These are phyloP conservation scores for Aureobasidium sp. DNA, from an alignment of 2,329 filamentous ascomycete species.

Conservation along the genomic window DNA sequence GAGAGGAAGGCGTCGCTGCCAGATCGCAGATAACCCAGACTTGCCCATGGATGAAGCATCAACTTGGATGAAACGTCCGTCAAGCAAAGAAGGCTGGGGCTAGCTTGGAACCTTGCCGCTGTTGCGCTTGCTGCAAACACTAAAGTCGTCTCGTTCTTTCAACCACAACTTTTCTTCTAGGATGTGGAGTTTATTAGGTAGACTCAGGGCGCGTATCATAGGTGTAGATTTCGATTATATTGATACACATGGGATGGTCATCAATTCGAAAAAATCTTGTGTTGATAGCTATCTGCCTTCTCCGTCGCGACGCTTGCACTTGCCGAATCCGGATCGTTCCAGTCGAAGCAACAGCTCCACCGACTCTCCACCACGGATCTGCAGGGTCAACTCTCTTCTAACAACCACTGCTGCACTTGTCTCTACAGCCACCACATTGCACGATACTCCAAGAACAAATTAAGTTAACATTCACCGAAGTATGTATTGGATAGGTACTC, in stretches of 20 bases:
- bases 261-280: background rate
- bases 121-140: background rate
- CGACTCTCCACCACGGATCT: background rate
- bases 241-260: background rate
- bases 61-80: background rate
- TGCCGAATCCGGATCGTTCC: background rate
- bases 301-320: background rate
- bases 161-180: background rate
- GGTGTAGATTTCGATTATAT: background rate
- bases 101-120: constrained; percentile 3
- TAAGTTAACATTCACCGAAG: too few species aligned
- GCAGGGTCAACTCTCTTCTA: background rate
- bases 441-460: too few species aligned
- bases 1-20: constrained; percentile 3
- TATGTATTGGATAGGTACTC: too few species aligned
- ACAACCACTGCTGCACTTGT: background rate
- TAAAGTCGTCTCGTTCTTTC: background rate
- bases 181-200: background rate
- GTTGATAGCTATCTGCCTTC: background rate
- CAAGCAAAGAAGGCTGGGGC: background rate
- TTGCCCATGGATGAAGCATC: constrained; percentile 7
- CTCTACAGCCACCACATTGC: too few species aligned
- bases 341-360: background rate
- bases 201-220: background rate
- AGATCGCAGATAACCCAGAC: background rate